These are phyloP conservation scores for Pseudozyma hubeiensis DNA, from an alignment of 1,284 basidiomycete species.

Conservation along the genomic window DNA sequence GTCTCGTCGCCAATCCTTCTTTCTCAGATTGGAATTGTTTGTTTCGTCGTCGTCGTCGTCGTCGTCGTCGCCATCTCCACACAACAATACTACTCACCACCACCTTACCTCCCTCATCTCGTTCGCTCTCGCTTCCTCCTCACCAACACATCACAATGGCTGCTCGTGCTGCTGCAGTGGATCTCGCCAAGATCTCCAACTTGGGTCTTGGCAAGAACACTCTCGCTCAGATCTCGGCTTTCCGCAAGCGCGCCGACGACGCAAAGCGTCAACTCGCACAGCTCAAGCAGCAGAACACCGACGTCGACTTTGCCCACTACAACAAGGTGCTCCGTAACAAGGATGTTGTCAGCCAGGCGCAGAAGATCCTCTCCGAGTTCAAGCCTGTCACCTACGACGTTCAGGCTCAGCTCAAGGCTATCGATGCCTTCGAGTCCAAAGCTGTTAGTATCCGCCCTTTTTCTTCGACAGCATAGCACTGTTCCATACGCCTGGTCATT, in stretches of 20 bases:
- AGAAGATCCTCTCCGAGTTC: constrained; percentile 89
- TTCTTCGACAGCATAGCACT: not conserved
- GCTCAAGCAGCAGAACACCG: constrained; percentile 80
- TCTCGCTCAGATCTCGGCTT: constrained; percentile 80
- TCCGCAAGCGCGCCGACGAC: constrained; percentile 93
- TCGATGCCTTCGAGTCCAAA: constrained; percentile 96
- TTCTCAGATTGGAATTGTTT: not conserved
- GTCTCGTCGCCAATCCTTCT: constrained; percentile 2
- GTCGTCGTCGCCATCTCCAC: constrained; percentile 14
- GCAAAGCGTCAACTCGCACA: constrained; percentile 82
- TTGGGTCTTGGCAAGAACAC: constrained; percentile 68
- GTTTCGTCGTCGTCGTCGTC: constrained; percentile 6
- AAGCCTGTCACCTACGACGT: constrained; percentile 98
- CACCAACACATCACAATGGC: constrained; percentile 40
- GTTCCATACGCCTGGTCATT: constrained; percentile 1
- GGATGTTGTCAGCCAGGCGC: constrained; percentile 88
- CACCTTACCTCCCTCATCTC: constrained; percentile 8
- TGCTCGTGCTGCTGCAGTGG: constrained; percentile 57
- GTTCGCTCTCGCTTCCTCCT: not conserved
- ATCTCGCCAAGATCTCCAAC: constrained; percentile 65
- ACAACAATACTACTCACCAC: not conserved
- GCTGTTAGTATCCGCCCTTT: constrained; percentile 75
- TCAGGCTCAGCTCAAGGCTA: constrained; percentile 88
- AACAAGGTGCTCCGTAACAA: constrained; percentile 86
- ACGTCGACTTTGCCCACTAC: constrained; percentile 90